phyloP scores from a whole-genome alignment of 1,284 basidiomycete genomes.

The Cryptococcus sp. region DNA sequence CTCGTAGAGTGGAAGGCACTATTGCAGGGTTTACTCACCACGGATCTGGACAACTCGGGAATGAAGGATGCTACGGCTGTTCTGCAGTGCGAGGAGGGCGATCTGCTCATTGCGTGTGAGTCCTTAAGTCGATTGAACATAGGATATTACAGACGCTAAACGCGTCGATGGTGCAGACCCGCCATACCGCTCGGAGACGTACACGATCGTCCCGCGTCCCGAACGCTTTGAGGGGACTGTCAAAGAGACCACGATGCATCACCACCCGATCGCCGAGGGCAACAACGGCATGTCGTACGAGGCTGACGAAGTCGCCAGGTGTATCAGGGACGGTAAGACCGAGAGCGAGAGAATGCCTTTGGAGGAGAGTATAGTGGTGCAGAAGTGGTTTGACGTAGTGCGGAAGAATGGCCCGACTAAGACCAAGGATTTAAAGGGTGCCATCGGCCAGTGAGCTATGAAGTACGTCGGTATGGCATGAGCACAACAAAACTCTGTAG shows the following conservation, averaged over 20 bases:
- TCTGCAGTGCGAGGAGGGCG: conserved; percentile 44
- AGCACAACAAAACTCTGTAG: not conserved
- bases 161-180: conserved; percentile 20
- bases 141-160: not conserved
- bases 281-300: conserved; percentile 54
- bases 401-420: conserved; percentile 45
- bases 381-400: conserved; percentile 80
- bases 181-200: conserved; percentile 35
- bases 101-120: conserved; percentile 43
- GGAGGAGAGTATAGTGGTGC: conserved; percentile 72
- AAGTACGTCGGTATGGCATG: not conserved
- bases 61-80: conserved; percentile 29
- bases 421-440: conserved; percentile 36
- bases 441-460: conserved; percentile 25
- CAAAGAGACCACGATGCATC: conserved; percentile 50
- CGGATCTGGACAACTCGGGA: conserved; percentile 35
- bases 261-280: conserved; percentile 60
- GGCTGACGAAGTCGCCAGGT: conserved; percentile 71
- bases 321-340: conserved; percentile 71
- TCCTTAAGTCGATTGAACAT: not conserved
- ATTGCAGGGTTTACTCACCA: conserved; percentile 35
- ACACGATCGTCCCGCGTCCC: conserved; percentile 56
- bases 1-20: conserved; percentile 65
- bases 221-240: conserved; percentile 57
- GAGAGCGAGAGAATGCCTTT: conserved; percentile 74